Conservation (phyloP, 345 rosid genomes). For the Xanthoceras sorbifolium region DNA sequence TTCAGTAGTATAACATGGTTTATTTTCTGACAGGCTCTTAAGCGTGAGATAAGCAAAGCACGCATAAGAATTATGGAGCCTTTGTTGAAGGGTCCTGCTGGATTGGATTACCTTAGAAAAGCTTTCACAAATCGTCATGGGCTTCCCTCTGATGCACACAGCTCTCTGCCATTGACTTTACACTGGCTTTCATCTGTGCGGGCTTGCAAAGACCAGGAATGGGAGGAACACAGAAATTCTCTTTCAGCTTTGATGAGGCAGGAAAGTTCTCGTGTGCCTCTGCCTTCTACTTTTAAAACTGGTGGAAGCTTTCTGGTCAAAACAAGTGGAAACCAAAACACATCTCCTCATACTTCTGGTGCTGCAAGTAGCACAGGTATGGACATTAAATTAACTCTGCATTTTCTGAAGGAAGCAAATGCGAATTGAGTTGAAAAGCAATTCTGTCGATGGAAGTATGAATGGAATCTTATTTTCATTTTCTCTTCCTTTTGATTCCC, state of each 20-base stretch:
- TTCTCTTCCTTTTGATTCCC: neutral
- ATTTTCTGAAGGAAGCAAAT: neutral
- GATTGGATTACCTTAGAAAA: constrained; percentile 65
- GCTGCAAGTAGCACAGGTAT: constrained; percentile 44
- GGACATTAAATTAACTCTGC: neutral
- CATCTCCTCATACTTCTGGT: constrained; percentile 25
- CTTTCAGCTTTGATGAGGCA: constrained; percentile 44
- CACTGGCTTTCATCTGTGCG: constrained; percentile 66
- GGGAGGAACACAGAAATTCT: constrained; percentile 69
- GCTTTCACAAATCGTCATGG: constrained; percentile 66
- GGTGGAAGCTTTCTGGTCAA: constrained; percentile 63
- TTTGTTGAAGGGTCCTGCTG: constrained; percentile 79
- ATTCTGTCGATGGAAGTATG: neutral
- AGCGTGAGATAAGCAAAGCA: constrained; percentile 71
- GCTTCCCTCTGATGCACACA: constrained; percentile 47
- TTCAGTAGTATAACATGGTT: constrained; percentile 2
- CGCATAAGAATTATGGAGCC: constrained; percentile 79
- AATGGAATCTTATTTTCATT: too few species aligned
- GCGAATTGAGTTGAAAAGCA: neutral
- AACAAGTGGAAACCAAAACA: constrained; percentile 28
- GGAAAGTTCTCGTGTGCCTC: constrained; percentile 40
- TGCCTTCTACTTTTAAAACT: constrained; percentile 65
- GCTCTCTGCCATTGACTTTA: constrained; percentile 53
- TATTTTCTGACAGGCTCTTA: constrained; percentile 51
- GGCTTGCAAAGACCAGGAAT: constrained; percentile 56